Conservation (phyloP, 345 rosid species). For the Noccaea caerulescens region DNA sequence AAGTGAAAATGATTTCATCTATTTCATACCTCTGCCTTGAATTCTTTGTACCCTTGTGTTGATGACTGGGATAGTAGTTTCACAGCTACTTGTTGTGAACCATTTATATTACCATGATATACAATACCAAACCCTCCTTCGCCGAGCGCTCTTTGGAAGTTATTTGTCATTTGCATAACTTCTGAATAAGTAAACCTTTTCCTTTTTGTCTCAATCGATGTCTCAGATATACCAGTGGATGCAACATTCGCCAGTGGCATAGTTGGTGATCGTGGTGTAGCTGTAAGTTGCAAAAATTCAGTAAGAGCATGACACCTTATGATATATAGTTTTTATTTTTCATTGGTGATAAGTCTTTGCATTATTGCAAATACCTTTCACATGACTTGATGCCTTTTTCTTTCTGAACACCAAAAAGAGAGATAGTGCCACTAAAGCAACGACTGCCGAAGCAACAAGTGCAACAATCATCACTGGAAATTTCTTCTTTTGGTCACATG, state of each 20-base stretch:
- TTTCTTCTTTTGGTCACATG: constrained; percentile 23
- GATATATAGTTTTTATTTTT: background rate
- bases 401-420: background rate
- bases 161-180: constrained; percentile 46
- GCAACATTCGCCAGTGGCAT: background rate
- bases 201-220: constrained; percentile 18
- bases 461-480: constrained; percentile 35
- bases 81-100: constrained; percentile 27
- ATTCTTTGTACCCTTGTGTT: constrained; percentile 34
- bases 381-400: constrained; percentile 9
- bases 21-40: constrained; percentile 31
- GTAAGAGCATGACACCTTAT: no score
- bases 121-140: constrained; percentile 64
- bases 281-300: background rate
- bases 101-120: constrained; percentile 44
- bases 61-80: constrained; percentile 29
- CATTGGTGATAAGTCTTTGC: no score
- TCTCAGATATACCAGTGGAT: background rate
- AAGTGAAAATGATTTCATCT: background rate
- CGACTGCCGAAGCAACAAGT: background rate
- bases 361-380: constrained; percentile 11
- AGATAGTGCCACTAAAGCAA: background rate
- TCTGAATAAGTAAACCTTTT: constrained; percentile 41
- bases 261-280: background rate
- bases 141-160: constrained; percentile 47